Evolutionary conservation across 2,329 filamentous ascomycete species (phyloP).

Genomic region (Mycosphaerelloides madeirae): DNA sequence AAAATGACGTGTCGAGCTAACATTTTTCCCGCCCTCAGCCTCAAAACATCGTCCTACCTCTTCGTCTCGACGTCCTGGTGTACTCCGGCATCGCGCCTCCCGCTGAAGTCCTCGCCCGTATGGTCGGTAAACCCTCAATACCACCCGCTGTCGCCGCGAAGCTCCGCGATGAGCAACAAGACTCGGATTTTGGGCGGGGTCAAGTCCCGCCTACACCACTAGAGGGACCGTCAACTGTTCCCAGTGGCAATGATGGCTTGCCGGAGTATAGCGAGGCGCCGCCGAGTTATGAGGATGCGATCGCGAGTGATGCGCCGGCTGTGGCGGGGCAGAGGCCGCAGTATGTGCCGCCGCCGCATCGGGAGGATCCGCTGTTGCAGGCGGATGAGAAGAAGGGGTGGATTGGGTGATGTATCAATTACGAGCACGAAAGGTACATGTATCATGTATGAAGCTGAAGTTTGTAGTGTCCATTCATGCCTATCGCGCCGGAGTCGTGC

Average conservation of each 20-base stretch:
- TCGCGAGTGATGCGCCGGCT: conserved; percentile 72
- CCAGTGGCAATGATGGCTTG: conserved; percentile 3
- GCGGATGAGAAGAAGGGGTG: conserved; percentile 32
- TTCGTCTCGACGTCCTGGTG: conserved; percentile 74
- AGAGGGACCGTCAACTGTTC: conserved; percentile 11
- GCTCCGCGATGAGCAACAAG: conserved; percentile 19
- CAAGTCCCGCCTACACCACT: conserved; percentile 24
- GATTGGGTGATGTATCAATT: conserved; percentile 3
- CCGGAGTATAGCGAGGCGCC: conserved; percentile 57
- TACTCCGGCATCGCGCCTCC: conserved; percentile 87
- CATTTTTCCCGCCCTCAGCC: conserved; percentile 14
- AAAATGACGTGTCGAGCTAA: conserved; percentile 1
- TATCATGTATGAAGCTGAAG: too few relatives aligned
- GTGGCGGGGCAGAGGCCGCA: conserved; percentile 67
- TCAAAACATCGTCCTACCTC: conserved; percentile 71
- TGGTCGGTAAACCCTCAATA: conserved; percentile 33
- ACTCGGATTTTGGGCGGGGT: conserved; percentile 22
- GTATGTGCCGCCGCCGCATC: conserved; percentile 48
- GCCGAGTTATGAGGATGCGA: conserved; percentile 89
- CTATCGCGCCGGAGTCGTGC: too few relatives aligned
- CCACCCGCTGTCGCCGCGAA: conserved; percentile 19
- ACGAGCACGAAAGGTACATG: too few relatives aligned
- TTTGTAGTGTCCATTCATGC: too few relatives aligned
- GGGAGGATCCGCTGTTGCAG: conserved; percentile 26
- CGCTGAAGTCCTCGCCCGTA: conserved; percentile 65